Evolutionary conservation across 345 rosid species (phyloP).

Genomic region (Nephelium lappaceum): DNA sequence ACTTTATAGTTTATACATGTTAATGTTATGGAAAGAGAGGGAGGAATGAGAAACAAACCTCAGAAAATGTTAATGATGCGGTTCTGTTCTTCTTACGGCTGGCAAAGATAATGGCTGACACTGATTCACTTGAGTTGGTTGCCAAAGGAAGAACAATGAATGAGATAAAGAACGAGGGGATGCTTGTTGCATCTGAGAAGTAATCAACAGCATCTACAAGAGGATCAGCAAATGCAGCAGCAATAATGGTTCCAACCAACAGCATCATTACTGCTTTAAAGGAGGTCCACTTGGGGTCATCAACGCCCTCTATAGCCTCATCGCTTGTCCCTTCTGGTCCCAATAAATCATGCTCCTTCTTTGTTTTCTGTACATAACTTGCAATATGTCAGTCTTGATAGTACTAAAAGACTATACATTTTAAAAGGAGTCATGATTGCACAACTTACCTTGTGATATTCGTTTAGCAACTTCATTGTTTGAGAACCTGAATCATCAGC

Average conservation of each 20-base stretch:
- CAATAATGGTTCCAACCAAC: conserved; percentile 76
- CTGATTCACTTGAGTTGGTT: conserved; percentile 94
- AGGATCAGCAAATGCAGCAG: conserved; percentile 95
- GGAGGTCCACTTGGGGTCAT: conserved; percentile 53
- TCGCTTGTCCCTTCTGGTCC: conserved; percentile 57
- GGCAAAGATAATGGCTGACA: conserved; percentile 90
- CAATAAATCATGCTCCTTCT: conserved; percentile 65
- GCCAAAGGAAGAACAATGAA: conserved; percentile 91
- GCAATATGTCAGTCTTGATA: not conserved
- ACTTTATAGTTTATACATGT: not conserved
- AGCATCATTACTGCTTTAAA: conserved; percentile 69
- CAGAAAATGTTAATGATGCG: conserved; percentile 87
- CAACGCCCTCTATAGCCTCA: conserved; percentile 53
- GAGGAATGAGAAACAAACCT: conserved; percentile 47
- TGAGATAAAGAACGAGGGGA: conserved; percentile 95
- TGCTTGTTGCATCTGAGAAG: conserved; percentile 86
- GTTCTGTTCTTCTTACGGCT: conserved; percentile 77
- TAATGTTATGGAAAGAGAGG: not conserved
- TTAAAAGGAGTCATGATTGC: not conserved
- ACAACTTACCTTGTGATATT: conserved; percentile 54
- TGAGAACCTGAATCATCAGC: conserved; percentile 46
- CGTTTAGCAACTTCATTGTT: conserved; percentile 47
- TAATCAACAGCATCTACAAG: conserved; percentile 91
- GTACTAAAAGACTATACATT: not conserved
- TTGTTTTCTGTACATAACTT: conserved; percentile 61